Conservation (phyloP, 495 filamentous ascomycete species). For the Trypethelium eluteriae region DNA sequence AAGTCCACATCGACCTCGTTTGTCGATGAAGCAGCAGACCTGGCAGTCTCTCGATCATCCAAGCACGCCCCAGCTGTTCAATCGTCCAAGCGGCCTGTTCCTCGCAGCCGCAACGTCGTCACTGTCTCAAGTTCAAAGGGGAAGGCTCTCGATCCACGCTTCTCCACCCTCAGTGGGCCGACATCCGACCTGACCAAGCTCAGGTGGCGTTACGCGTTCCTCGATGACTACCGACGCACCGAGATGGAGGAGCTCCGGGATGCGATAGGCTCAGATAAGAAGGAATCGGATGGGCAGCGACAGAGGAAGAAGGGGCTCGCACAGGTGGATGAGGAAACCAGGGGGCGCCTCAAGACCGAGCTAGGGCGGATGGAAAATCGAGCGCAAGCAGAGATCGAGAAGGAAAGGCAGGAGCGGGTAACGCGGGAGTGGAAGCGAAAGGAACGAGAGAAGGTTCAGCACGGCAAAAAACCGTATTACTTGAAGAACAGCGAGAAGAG, state of each 20-base stretch:
- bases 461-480: constrained; percentile 90
- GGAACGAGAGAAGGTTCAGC: constrained; percentile 73
- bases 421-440: constrained; percentile 63
- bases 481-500: constrained; percentile 86
- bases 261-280: constrained; percentile 32
- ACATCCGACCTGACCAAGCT: constrained; percentile 45
- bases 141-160: constrained; percentile 75
- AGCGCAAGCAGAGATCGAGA: constrained; percentile 57
- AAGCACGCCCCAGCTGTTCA: constrained; percentile 84
- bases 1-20: constrained; percentile 27
- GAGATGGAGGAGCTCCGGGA: constrained; percentile 62
- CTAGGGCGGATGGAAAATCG: constrained; percentile 47
- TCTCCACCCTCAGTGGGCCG: constrained; percentile 52
- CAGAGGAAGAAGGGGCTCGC: constrained; percentile 30
- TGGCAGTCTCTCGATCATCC: constrained; percentile 45
- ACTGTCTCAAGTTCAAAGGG: constrained; percentile 38
- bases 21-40: constrained; percentile 19
- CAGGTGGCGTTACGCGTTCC: constrained; percentile 62
- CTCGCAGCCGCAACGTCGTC: constrained; percentile 67
- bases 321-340: neutral
- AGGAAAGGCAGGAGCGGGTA: constrained; percentile 58
- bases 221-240: constrained; percentile 70
- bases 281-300: constrained; percentile 58
- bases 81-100: constrained; percentile 73
- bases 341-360: constrained; percentile 30